A percentile compares a stretch with the other conserved stretches of the same genome.
These are phyloP conservation scores for Ogataea angusta DNA, from an alignment of 805 yeast species.

Conservation along the genomic window DNA sequence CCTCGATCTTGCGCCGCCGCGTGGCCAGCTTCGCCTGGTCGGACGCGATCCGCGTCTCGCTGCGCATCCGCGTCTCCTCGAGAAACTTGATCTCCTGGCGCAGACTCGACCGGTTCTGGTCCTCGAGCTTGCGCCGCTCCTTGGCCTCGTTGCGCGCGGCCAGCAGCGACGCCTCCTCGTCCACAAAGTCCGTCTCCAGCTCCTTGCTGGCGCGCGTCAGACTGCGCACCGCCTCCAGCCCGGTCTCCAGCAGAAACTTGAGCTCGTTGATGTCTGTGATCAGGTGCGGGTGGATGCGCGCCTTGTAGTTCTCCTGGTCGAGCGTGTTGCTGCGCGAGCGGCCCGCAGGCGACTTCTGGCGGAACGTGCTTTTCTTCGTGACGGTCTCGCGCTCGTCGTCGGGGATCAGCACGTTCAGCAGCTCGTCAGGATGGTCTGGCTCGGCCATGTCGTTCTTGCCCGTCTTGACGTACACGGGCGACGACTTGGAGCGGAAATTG, in stretches of 20 bases:
- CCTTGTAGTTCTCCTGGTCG: slow-evolving; percentile 18
- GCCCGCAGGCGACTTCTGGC: slow-evolving; percentile 22
- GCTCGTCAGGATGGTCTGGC: slow-evolving; percentile 38
- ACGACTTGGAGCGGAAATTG: slow-evolving; percentile 40
- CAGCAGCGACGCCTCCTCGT: slow-evolving; percentile 35
- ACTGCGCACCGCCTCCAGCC: slow-evolving; percentile 39
- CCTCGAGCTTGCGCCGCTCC: slow-evolving; percentile 40
- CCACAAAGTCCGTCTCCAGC: slow-evolving; percentile 35
- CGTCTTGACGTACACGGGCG: slow-evolving; percentile 40
- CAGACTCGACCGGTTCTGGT: slow-evolving; percentile 37
- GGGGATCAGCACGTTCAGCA: slow-evolving; percentile 34
- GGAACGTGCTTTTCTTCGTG: slow-evolving; percentile 29
- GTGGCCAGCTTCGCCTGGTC: slow-evolving; percentile 30
- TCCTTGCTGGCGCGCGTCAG: slow-evolving; percentile 34
- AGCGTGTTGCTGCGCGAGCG: slow-evolving; percentile 37
- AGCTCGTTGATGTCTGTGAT: slow-evolving; percentile 42
- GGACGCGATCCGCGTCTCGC: slow-evolving; percentile 35
- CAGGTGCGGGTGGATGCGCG: slow-evolving; percentile 27
- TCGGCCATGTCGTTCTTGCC: slow-evolving; percentile 25
- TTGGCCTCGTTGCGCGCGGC: slow-evolving; percentile 36
- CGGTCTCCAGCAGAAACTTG: slow-evolving; percentile 39
- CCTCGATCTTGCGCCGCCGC: slow-evolving; percentile 30
- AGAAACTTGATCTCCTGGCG: slow-evolving; percentile 40
- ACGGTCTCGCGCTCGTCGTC: slow-evolving; percentile 31
- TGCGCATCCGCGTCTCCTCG: slow-evolving; percentile 39